These are phyloP conservation scores for Annulohypoxylon maeteangense DNA, from an alignment of 495 filamentous ascomycete species.

Conservation along the genomic window DNA sequence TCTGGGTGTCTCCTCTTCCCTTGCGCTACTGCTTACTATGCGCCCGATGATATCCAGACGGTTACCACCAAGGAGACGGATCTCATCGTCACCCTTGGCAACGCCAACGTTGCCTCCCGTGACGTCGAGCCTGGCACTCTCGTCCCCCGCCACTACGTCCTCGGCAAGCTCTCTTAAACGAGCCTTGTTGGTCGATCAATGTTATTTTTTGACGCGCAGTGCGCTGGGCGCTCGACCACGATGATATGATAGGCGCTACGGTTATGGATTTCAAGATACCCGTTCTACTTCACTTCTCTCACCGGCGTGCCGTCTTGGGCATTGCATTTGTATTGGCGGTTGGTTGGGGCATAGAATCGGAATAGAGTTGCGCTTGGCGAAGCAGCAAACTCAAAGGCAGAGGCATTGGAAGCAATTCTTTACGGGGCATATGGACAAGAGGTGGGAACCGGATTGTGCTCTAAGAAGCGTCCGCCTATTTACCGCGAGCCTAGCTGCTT, in stretches of 20 bases:
- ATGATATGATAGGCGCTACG: slow-evolving; percentile 43
- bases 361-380: slow-evolving; percentile 16
- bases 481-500: slow-evolving; percentile 41
- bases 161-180: slow-evolving; percentile 47
- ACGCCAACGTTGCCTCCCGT: slow-evolving; percentile 30
- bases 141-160: slow-evolving; percentile 46
- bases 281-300: slow-evolving; percentile 30
- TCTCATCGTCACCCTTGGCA: slow-evolving; percentile 56
- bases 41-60: slow-evolving; percentile 61
- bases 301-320: slow-evolving; percentile 14
- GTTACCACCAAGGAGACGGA: slow-evolving; percentile 51
- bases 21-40: slow-evolving; percentile 61
- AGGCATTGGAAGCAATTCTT: slow-evolving; percentile 8
- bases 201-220: slow-evolving; percentile 26
- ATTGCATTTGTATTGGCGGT: slow-evolving; percentile 9
- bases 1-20: slow-evolving; percentile 62
- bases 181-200: slow-evolving; percentile 4
- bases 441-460: slow-evolving; percentile 2
- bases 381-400: slow-evolving; percentile 19
- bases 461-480: slow-evolving; percentile 28
- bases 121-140: slow-evolving; percentile 28
- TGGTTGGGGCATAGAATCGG: slow-evolving; percentile 17
- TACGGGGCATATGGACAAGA: slow-evolving; percentile 26
- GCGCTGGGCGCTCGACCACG: slow-evolving; percentile 44
- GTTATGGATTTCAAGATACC: slow-evolving; percentile 33